Evolutionary conservation across 371 early-diverging fungal genomes (phyloP).

Genomic region (Mortierella sp.): DNA sequence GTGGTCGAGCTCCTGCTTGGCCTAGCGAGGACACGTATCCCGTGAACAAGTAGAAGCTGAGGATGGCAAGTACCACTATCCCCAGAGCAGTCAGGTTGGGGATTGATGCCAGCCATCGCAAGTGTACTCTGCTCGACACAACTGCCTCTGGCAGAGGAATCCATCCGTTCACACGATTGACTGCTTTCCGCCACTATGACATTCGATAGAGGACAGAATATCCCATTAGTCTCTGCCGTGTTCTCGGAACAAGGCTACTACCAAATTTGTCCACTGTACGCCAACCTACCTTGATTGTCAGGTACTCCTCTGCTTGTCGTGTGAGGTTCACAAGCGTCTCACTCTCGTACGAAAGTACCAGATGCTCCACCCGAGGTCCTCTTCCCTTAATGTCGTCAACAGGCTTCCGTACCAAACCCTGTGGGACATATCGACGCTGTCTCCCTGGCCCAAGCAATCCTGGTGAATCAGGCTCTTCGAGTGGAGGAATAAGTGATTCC

Average conservation of each 20-base stretch:
- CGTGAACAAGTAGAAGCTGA: slow-evolving; percentile 8
- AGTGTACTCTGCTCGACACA: slow-evolving; percentile 22
- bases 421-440: slow-evolving; percentile 33
- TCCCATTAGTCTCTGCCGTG: too few species aligned
- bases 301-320: slow-evolving; percentile 16
- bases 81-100: slow-evolving; percentile 33
- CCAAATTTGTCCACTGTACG: too few species aligned
- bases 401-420: slow-evolving; percentile 25
- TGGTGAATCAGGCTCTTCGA: slow-evolving; percentile 30
- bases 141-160: slow-evolving; percentile 25
- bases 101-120: slow-evolving; percentile 44
- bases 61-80: slow-evolving; percentile 23
- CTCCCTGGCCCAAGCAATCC: slow-evolving; percentile 25
- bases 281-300: slow-evolving; percentile 33
- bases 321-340: slow-evolving; percentile 34
- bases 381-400: slow-evolving; percentile 24
- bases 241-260: too few species aligned
- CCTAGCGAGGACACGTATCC: slow-evolving; percentile 8
- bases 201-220: background rate
- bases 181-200: slow-evolving; percentile 17
- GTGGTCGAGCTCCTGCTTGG: background rate
- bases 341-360: slow-evolving; percentile 42
- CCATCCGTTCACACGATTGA: background rate
- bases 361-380: slow-evolving; percentile 21
- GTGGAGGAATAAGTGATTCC: slow-evolving; percentile 28